Conservation (phyloP, 2,329 filamentous ascomycete genomes). For the Neofusicoccum laricinum region DNA sequence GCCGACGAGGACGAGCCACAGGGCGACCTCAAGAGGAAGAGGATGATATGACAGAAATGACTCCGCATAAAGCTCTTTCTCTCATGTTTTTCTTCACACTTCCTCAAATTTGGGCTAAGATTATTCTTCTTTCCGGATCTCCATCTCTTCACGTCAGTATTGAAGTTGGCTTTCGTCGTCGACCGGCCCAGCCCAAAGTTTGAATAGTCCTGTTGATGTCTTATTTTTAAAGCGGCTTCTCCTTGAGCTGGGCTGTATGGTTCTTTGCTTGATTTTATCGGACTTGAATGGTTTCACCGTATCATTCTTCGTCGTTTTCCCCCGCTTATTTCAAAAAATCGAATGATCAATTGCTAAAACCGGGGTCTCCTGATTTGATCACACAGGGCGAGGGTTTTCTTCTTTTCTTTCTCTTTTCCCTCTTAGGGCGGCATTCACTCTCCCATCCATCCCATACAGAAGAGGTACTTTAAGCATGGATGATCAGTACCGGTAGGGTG, state of each 20-base stretch:
- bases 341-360: neutral
- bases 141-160: neutral
- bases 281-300: too few relatives aligned
- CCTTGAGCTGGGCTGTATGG: neutral
- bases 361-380: neutral
- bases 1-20: constrained; percentile 61
- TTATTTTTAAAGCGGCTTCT: neutral
- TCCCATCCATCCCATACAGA: neutral
- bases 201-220: too few relatives aligned
- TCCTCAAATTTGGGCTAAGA: neutral
- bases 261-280: neutral
- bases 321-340: too few relatives aligned
- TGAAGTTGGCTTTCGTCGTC: neutral
- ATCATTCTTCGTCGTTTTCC: too few relatives aligned
- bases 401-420: neutral
- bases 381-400: neutral
- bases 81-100: neutral
- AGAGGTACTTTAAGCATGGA: neutral
- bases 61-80: neutral
- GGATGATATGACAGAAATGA: constrained; percentile 15
- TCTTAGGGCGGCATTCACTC: neutral
- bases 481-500: neutral
- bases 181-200: too few relatives aligned
- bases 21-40: constrained; percentile 62
- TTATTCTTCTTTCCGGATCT: neutral